phyloP scores from a whole-genome alignment of 1,284 basidiomycete genomes.

The Tilletia horrida region DNA sequence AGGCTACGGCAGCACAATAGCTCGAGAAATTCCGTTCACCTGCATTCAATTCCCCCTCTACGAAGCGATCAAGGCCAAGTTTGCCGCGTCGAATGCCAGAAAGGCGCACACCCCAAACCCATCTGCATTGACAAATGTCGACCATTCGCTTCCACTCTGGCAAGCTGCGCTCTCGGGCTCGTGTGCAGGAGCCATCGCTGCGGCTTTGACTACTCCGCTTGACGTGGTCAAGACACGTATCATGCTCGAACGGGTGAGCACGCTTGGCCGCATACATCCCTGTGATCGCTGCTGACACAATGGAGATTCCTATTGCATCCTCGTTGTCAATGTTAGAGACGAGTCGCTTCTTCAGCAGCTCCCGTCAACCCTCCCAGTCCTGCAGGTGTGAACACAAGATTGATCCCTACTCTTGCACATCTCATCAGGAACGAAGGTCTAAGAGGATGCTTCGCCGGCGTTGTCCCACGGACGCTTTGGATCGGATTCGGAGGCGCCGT shows the following conservation, averaged over 20 bases:
- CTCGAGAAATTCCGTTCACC: slow-evolving; percentile 86
- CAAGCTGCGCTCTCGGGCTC: slow-evolving; percentile 90
- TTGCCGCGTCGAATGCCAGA: slow-evolving; percentile 8
- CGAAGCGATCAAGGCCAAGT: slow-evolving; percentile 71
- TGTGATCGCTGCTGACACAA: not conserved
- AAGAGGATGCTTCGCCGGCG: slow-evolving; percentile 76
- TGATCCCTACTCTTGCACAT: slow-evolving; percentile 52
- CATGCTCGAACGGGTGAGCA: slow-evolving; percentile 71
- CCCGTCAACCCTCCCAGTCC: not conserved
- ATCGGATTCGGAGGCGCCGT: slow-evolving; percentile 95
- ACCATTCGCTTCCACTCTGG: slow-evolving; percentile 63
- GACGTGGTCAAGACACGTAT: slow-evolving; percentile 96
- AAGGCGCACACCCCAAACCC: not conserved
- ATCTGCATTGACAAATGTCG: not conserved
- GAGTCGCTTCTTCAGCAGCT: not conserved
- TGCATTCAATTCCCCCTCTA: slow-evolving; percentile 96
- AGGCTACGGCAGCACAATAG: slow-evolving; percentile 74
- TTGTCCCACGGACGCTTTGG: slow-evolving; percentile 87
- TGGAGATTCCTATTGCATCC: too few species aligned
- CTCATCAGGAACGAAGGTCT: slow-evolving; percentile 75
- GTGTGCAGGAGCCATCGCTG: slow-evolving; percentile 83
- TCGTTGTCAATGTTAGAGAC: too few species aligned
- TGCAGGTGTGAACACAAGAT: slow-evolving; percentile 39
- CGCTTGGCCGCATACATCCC: not conserved
- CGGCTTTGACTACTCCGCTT: slow-evolving; percentile 84